phyloP scores from a whole-genome alignment of 805 yeast genomes.

The Saccharomyces jurei region DNA sequence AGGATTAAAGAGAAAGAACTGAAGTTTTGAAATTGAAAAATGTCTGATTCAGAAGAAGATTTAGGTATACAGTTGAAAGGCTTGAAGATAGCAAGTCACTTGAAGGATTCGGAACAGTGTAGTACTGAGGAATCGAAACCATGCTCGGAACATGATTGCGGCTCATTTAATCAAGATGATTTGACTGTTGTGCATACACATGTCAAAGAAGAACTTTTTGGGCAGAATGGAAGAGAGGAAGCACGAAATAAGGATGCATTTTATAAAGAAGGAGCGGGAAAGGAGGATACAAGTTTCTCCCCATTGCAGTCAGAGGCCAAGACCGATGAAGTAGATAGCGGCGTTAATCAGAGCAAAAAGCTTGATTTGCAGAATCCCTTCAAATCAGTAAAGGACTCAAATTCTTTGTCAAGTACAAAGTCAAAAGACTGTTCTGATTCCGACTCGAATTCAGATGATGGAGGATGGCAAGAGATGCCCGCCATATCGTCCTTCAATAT shows the following conservation, averaged over 20 bases:
- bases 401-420: background rate
- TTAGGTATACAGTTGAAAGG: slow-evolving; percentile 23
- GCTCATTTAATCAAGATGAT: background rate
- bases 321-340: background rate
- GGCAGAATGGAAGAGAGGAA: background rate
- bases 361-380: background rate
- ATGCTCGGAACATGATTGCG: background rate
- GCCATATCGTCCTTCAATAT: slow-evolving; percentile 69
- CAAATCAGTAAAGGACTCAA: background rate
- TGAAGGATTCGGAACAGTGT: background rate
- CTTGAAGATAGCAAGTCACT: slow-evolving; percentile 15
- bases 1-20: background rate
- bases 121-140: background rate
- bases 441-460: slow-evolving; percentile 35
- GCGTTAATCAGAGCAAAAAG: background rate
- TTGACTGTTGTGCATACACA: background rate
- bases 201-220: background rate
- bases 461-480: slow-evolving; percentile 80
- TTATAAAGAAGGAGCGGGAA: background rate
- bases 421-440: background rate
- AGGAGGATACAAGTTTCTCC: background rate
- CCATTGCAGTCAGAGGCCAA: background rate
- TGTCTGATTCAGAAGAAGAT: slow-evolving; percentile 20
- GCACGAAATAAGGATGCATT: background rate
- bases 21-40: background rate